Evolutionary conservation across 2,329 filamentous ascomycete species (phyloP), one percentile per base, ranked within the genome.

Genomic region (Niveomyces coronatus): DNA sequence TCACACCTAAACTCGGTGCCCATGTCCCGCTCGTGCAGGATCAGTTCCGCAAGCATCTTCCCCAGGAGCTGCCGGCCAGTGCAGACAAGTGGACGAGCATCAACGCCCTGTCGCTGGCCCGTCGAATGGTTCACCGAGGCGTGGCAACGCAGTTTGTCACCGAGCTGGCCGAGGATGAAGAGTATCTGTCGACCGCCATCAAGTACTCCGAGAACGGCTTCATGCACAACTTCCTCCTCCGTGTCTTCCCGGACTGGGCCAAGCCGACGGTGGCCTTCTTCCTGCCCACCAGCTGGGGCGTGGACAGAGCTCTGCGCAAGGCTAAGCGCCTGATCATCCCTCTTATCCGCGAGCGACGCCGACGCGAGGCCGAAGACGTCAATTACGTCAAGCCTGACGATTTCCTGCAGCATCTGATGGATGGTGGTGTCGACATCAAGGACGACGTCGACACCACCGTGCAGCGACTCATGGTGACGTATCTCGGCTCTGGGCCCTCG

Each of bases 391-490:
- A 26, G 17, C 36, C 36, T 1, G 36, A 38, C 14, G 29, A 38
- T 22, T 20, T 38, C 6, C 6, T 38, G 15, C 36, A 38, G 29
- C 36, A 38, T 28, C 29, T 38, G 4, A 38, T 38, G 36, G 36
- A 38, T 27, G 36, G 29, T 5, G 36, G 15, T 9, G 36, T n/a
- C n/a, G 22, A 38, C 4, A 30, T 30, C 11, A 2, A 31, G 11
- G 22, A 37, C 15, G 19, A 37, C 19, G 35, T 15, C 11, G 20
- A 24, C 28, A 37, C 8, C 19, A 37, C 35, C 4, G 35, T 37
- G 19, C 35, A 19, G 28, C 35, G 35, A 7, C 35, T 37, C 11
- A 37, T 37, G 35, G 35, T 37, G 28, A 31, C 29, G n/a, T 37
- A 37, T n/a, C 28, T 37, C 3, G 35, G 35, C 20, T 11, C 28